Percentiles rank a stretch among this genome's conserved stretches.
Conservation (phyloP, 140 eudicot genomes). For the Bidens hawaiensis region DNA sequence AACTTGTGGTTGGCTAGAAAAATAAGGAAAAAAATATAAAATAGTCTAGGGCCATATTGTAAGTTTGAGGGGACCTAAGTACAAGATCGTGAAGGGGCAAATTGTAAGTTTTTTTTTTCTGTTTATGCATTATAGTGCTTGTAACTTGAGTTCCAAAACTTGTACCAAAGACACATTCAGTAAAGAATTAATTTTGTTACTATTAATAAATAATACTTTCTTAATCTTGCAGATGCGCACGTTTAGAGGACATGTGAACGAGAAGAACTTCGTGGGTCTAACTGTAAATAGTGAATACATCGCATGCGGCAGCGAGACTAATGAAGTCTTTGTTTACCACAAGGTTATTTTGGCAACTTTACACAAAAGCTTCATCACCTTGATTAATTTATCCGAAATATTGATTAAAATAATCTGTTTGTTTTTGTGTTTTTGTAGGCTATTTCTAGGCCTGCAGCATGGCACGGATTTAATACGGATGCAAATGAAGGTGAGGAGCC, state of each 20-base stretch:
- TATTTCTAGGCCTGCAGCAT: slow-evolving; percentile 81
- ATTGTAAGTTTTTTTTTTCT: too few relatives aligned
- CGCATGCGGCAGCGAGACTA: slow-evolving; percentile 96
- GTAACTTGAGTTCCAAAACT: too few relatives aligned
- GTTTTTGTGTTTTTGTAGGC: slow-evolving; percentile 44
- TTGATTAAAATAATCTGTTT: neutral
- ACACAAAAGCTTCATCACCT: neutral
- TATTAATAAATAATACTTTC: neutral
- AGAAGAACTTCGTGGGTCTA: slow-evolving; percentile 93
- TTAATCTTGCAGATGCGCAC: slow-evolving; percentile 58
- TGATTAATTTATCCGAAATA: neutral
- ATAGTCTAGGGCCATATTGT: too few relatives aligned
- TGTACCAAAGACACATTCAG: too few relatives aligned
- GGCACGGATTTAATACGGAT: slow-evolving; percentile 62
- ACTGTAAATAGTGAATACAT: slow-evolving; percentile 79
- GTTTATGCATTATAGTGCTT: too few relatives aligned
- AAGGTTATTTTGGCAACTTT: slow-evolving; percentile 44
- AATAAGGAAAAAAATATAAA: too few relatives aligned
- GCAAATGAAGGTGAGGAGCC: slow-evolving; percentile 57
- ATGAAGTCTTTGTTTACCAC: slow-evolving; percentile 88
- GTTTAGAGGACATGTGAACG: slow-evolving; percentile 82
- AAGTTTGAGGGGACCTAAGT: too few relatives aligned
- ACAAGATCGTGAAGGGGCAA: too few relatives aligned
- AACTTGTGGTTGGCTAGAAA: too few relatives aligned
- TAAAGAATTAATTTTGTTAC: too few relatives aligned